phyloP scores from a whole-genome alignment of 2,329 filamentous ascomycete species.

The Colletotrichum tofieldiae region DNA sequence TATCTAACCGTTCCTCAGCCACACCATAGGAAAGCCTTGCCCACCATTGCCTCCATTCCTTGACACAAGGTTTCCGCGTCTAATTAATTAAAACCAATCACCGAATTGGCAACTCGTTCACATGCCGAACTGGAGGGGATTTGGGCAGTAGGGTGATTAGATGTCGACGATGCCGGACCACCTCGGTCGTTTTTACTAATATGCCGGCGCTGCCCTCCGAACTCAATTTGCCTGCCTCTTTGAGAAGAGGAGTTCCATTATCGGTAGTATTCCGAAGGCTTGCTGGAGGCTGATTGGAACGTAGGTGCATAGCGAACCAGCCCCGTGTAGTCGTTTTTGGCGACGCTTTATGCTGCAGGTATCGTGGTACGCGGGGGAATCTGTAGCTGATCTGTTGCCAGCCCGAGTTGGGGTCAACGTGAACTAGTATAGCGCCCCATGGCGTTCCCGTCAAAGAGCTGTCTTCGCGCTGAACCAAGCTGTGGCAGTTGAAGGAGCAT shows the following conservation, averaged over 20 bases:
- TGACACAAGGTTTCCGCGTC: not conserved
- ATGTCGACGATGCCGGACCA: not conserved
- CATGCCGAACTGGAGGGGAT: not conserved
- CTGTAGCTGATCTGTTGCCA: not conserved
- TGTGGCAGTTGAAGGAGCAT: not conserved
- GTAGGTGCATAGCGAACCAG: not conserved
- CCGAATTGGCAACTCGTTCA: not conserved
- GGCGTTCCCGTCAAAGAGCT: not conserved
- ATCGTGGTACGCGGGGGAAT: not conserved
- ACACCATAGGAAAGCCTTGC: not conserved
- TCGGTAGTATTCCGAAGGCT: not conserved
- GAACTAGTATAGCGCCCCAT: not conserved
- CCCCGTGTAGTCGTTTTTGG: no score
- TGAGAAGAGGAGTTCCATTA: not conserved
- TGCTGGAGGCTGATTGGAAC: conserved; percentile 3
- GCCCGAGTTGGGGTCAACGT: not conserved
- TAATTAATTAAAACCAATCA: not conserved
- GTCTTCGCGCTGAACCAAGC: not conserved
- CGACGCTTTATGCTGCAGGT: no score
- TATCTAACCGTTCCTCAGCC: no score
- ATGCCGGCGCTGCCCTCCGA: not conserved
- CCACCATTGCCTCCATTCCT: not conserved
- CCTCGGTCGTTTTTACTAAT: not conserved
- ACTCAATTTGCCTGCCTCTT: not conserved
- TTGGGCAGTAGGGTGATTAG: no score